These are phyloP conservation scores for Allomyces macrogynus DNA, from an alignment of 192 early-diverging fungal species.

Conservation along the genomic window DNA sequence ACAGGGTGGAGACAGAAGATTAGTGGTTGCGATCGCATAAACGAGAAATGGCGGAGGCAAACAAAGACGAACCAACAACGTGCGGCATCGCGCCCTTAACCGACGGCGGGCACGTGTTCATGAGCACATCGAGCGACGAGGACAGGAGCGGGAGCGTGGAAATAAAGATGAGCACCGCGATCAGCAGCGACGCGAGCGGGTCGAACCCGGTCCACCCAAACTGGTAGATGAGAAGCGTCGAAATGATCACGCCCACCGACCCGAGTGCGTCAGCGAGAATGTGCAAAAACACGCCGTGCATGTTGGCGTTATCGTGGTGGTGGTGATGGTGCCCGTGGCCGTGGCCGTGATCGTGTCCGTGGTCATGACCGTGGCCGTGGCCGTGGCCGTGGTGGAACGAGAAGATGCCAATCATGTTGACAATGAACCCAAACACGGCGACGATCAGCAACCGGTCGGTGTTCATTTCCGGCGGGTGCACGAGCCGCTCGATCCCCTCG, in stretches of 20 bases:
- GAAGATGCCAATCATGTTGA: conserved; percentile 83
- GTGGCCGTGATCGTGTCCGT: conserved; percentile 24
- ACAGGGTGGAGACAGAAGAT: too few species aligned
- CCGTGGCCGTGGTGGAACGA: conserved; percentile 73
- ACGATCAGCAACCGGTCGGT: conserved; percentile 68
- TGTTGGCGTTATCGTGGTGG: conserved; percentile 47
- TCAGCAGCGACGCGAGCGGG: conserved; percentile 80
- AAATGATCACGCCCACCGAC: conserved; percentile 89
- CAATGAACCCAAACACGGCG: conserved; percentile 69
- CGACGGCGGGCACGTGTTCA: conserved; percentile 18
- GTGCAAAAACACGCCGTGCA: conserved; percentile 87
- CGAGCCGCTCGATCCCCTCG: conserved; percentile 71
- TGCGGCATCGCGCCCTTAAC: not conserved
- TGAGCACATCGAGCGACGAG: conserved; percentile 34
- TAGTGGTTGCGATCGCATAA: too few species aligned
- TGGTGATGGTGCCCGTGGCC: conserved; percentile 16
- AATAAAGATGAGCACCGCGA: conserved; percentile 67
- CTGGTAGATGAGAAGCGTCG: conserved; percentile 63
- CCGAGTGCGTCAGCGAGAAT: conserved; percentile 87
- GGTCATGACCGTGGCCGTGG: conserved; percentile 30
- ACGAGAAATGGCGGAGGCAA: too few species aligned
- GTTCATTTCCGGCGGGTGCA: conserved; percentile 69
- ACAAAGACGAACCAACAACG: not conserved
- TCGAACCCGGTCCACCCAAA: conserved; percentile 93
- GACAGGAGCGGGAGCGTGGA: conserved; percentile 67